Conservation (phyloP, 2,329 filamentous ascomycete species). For the Bipolaris oryzae region DNA sequence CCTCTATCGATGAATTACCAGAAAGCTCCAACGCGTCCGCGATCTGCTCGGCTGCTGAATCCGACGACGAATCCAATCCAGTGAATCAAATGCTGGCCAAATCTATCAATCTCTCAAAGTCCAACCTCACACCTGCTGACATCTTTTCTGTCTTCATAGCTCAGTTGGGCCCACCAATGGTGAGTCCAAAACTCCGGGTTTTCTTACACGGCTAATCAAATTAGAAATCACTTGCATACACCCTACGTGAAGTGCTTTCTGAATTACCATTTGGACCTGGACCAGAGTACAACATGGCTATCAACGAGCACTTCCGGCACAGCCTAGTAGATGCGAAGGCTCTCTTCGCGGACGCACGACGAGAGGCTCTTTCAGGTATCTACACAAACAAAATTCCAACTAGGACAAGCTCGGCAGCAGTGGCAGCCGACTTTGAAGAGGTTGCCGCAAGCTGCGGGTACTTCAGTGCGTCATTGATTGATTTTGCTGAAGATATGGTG, state of each 20-base stretch:
- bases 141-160: conserved; percentile 92
- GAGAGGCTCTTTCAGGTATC: conserved; percentile 75
- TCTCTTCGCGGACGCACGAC: conserved; percentile 77
- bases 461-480: conserved; percentile 89
- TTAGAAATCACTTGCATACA: conserved; percentile 87
- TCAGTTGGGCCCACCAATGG: conserved; percentile 88
- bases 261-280: conserved; percentile 80
- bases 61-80: conserved; percentile 38
- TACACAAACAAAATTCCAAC: conserved; percentile 80
- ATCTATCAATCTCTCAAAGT: conserved; percentile 36
- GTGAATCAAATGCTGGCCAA: conserved; percentile 20
- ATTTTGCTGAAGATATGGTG: conserved; percentile 89
- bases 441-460: conserved; percentile 97
- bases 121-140: conserved; percentile 67
- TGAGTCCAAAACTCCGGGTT: conserved; percentile 31
- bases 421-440: conserved; percentile 94
- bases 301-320: conserved; percentile 79
- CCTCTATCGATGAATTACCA: conserved; percentile 51
- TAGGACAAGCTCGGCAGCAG: conserved; percentile 70
- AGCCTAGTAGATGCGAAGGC: conserved; percentile 81
- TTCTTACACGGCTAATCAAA: conserved; percentile 25
- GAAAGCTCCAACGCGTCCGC: conserved; percentile 43
- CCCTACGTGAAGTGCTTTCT: conserved; percentile 83
- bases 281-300: conserved; percentile 69
- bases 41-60: conserved; percentile 32